Evolutionary conservation across 208 protist genomes (phyloP).

Genomic region (Acanthamoeba healyi): DNA sequence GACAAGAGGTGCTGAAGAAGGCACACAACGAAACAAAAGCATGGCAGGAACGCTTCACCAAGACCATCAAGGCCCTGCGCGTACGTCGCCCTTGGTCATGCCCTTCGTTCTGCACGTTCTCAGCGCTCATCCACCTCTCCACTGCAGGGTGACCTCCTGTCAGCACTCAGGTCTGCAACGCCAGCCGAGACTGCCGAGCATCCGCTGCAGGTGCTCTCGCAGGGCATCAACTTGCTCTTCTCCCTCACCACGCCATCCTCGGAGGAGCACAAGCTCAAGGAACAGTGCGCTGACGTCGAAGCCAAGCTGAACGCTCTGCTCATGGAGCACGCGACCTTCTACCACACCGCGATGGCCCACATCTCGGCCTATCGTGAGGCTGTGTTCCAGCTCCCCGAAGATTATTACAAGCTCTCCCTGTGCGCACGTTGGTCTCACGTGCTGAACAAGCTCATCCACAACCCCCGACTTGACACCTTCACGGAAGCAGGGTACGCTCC

Average conservation of each 20-base stretch:
- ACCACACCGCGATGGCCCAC: not conserved
- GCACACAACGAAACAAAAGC: constrained; percentile 9
- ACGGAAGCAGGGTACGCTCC: not conserved
- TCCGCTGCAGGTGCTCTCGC: not conserved
- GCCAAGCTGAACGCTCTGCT: constrained; percentile 8
- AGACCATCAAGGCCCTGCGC: constrained; percentile 17
- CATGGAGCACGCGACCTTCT: not conserved
- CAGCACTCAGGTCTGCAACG: not conserved
- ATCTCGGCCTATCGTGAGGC: constrained; percentile 18
- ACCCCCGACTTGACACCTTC: not conserved
- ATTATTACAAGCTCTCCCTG: constrained; percentile 16
- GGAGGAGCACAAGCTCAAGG: constrained; percentile 20
- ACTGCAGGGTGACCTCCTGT: not conserved
- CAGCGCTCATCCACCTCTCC: not conserved
- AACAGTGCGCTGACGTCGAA: constrained; percentile 45
- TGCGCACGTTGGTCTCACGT: constrained; percentile 33
- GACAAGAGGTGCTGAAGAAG: not conserved
- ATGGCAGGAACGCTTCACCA: constrained; percentile 19
- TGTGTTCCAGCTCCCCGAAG: not conserved
- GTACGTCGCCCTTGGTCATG: not conserved
- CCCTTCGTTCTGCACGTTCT: too few species aligned
- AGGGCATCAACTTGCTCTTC: not conserved
- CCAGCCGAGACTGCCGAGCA: not conserved
- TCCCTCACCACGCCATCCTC: constrained; percentile 25
- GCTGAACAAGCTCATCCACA: not conserved